These are phyloP conservation scores for Scheffersomyces spartinae DNA, from an alignment of 805 yeast species.

Conservation along the genomic window DNA sequence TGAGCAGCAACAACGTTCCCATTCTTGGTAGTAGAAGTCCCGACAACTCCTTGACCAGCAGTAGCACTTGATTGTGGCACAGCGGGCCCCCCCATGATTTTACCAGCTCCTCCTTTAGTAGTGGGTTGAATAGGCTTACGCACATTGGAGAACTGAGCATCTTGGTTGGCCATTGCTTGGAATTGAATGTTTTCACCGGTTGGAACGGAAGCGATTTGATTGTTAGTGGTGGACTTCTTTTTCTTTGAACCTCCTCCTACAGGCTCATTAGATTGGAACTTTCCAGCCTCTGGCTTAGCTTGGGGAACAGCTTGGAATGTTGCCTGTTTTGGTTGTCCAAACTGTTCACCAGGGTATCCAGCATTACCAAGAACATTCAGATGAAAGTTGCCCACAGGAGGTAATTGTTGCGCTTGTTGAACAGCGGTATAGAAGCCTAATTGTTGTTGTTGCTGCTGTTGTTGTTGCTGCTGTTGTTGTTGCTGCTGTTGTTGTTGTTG, in stretches of 20 bases:
- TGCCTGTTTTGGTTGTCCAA: constrained; percentile 7
- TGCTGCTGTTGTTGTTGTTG: constrained; percentile 14
- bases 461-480: constrained; percentile 8
- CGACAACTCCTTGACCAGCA: constrained; percentile 2
- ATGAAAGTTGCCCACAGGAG: constrained; percentile 84
- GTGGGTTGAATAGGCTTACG: constrained; percentile 22
- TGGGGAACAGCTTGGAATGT: constrained; percentile 4
- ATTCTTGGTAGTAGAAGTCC: constrained; percentile 7
- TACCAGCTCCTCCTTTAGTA: constrained; percentile 7
- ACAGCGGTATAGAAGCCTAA: constrained; percentile 5
- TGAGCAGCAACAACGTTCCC: constrained; percentile 27
- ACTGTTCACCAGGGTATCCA: constrained; percentile 13
- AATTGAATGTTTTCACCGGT: constrained; percentile 20
- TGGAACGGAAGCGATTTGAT: constrained; percentile 7
- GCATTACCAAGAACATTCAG: constrained; percentile 20
- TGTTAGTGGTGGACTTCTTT: constrained; percentile 1
- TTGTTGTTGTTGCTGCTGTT: constrained; percentile 8
- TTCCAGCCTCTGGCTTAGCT: constrained; percentile 1
- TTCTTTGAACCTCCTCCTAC: constrained; percentile 5
- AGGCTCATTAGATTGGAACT: constrained; percentile 1
- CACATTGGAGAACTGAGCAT: constrained; percentile 37
- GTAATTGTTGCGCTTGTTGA: constrained; percentile 42
- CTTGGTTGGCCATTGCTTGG: too few relatives aligned
- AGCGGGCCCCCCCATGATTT: constrained; percentile 1
- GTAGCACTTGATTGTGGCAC: constrained; percentile 1